These are phyloP conservation scores for Apophysomyces elegans DNA, from an alignment of 371 early-diverging fungal species.

Conservation along the genomic window DNA sequence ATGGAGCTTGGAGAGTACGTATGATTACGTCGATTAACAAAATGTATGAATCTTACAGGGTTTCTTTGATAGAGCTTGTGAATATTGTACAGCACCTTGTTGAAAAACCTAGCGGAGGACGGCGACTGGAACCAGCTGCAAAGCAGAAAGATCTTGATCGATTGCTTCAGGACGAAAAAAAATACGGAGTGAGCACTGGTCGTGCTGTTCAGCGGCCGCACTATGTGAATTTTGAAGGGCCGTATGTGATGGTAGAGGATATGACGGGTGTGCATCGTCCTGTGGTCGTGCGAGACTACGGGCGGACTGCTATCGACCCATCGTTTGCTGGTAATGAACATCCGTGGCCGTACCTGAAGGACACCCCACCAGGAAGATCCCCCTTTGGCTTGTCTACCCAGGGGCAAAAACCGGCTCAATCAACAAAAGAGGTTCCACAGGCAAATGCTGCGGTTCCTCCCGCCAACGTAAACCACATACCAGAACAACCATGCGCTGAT, in stretches of 20 bases:
- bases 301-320: constrained; percentile 11
- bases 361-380: constrained; percentile 25
- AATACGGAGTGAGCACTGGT: constrained; percentile 29
- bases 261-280: constrained; percentile 44
- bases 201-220: constrained; percentile 28
- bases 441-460: neutral
- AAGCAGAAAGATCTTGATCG: constrained; percentile 25
- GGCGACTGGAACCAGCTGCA: constrained; percentile 19
- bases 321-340: neutral
- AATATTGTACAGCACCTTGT: constrained; percentile 20
- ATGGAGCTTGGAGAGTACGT: constrained; percentile 25
- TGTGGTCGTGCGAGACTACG: constrained; percentile 39
- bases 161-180: constrained; percentile 37
- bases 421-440: constrained; percentile 11
- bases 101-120: constrained; percentile 3
- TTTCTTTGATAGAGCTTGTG: constrained; percentile 8
- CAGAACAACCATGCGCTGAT: neutral
- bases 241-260: constrained; percentile 47
- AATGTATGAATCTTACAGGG: constrained; percentile 8
- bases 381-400: constrained; percentile 27
- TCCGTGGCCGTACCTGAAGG: constrained; percentile 42
- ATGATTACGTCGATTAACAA: neutral
- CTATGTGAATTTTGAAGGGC: constrained; percentile 40
- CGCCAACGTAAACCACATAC: neutral
- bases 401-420: neutral